A percentile compares a stretch with the other conserved stretches of the same genome.
Conservation (phyloP, 2,329 filamentous ascomycete genomes). For the Diaporthe caulivora region DNA sequence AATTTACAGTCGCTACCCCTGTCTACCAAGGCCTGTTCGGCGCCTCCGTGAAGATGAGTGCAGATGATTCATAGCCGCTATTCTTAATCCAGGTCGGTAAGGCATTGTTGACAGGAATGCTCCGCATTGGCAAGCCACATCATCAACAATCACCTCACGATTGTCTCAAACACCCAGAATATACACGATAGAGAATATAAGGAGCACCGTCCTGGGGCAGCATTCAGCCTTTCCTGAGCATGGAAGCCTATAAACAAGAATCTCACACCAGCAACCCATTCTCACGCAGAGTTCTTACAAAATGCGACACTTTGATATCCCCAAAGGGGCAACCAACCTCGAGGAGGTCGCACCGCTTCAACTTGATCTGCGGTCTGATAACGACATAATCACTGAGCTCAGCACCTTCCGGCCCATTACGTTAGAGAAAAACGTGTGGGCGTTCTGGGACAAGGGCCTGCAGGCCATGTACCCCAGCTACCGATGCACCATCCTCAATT, state of each 20-base stretch:
- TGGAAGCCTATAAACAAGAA: background rate
- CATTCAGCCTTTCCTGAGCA: background rate
- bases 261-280: background rate
- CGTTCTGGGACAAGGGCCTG: constrained; percentile 57
- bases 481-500: constrained; percentile 54
- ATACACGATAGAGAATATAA: background rate
- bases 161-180: background rate
- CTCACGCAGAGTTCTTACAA: background rate
- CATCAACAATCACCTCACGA: background rate
- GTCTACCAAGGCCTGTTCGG: background rate
- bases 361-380: constrained; percentile 41
- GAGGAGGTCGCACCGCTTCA: background rate
- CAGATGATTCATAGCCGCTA: constrained; percentile 26
- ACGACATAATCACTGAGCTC: constrained; percentile 48
- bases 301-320: background rate
- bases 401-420: constrained; percentile 47
- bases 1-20: background rate
- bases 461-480: constrained; percentile 52
- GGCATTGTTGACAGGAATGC: background rate
- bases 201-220: background rate
- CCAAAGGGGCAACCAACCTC: background rate
- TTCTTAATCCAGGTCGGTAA: background rate
- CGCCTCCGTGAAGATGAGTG: background rate
- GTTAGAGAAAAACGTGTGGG: constrained; percentile 59
- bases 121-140: background rate